These are phyloP conservation scores for Blastosporella zonata DNA, from an alignment of 1,284 basidiomycete species.

Conservation along the genomic window DNA sequence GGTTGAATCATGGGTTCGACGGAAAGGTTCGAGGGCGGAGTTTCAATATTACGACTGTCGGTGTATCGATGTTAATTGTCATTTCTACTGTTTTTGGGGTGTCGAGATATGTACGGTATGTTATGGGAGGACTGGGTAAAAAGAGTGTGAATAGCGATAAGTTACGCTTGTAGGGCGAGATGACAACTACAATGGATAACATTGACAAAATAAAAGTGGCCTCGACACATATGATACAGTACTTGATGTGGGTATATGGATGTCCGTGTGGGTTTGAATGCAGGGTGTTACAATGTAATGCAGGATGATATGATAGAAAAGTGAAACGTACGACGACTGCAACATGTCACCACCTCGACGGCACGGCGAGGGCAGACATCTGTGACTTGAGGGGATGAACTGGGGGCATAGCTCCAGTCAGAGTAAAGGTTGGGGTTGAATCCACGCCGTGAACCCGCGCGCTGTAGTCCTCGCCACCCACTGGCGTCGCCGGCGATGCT, in stretches of 20 bases:
- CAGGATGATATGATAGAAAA: conserved; percentile 12
- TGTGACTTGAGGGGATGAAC: conserved; percentile 35
- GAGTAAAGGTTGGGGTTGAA: conserved; percentile 33
- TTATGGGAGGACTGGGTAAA: conserved; percentile 6
- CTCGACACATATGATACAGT: conserved; percentile 14
- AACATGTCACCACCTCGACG: conserved; percentile 43
- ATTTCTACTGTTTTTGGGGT: conserved; percentile 4
- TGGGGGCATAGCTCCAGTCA: conserved; percentile 28
- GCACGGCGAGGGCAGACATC: conserved; percentile 48
- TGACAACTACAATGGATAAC: conserved; percentile 5
- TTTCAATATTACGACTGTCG: too few relatives aligned
- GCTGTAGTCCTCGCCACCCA: conserved; percentile 42
- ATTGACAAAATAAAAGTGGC: conserved; percentile 5
- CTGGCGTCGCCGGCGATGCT: conserved; percentile 52
- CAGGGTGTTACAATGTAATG: conserved; percentile 13
- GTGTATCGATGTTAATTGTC: background rate
- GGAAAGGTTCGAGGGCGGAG: too few relatives aligned
- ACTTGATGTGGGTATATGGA: conserved; percentile 6
- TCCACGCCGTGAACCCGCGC: conserved; percentile 45
- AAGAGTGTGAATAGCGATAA: conserved; percentile 12
- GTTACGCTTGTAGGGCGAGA: conserved; percentile 1
- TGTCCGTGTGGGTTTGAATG: conserved; percentile 6
- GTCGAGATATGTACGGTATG: conserved; percentile 14
- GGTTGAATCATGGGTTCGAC: too few relatives aligned
- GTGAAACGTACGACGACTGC: conserved; percentile 7